Evolutionary conservation across 768 basidiomycete genomes (phyloP), one percentile per base, ranked within the genome.

Genomic region (Suillus alpinus): DNA sequence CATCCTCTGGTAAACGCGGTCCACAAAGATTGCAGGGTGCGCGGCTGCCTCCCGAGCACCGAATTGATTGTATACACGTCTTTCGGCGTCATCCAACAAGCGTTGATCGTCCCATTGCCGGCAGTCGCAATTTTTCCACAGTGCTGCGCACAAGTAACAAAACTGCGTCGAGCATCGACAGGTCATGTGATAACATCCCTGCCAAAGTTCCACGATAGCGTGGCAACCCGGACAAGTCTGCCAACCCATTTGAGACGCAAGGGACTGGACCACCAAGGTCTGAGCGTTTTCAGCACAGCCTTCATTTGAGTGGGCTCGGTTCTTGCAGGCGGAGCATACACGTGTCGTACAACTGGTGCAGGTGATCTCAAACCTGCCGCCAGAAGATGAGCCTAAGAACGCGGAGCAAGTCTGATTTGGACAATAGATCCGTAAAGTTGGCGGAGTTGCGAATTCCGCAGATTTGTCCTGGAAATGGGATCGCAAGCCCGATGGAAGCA

Each of bases 151-250:
- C 9, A 85, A 53, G 66, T 90, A 88, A 65, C 87, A 89, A 69
- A 89, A 88, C 63, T 89, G 68, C 0, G 77, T 73, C 9, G 61
- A 57, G 59, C 76, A 77, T 0, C 71, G 76, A 62, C 87, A 89
- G 14, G 80, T 86, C 73, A 89, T 87, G 53, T 89, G 87, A 68
- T 81, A 85, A 62, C 87, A 88, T 0, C 87, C 87, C 6, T 76
- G 65, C 18, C 73, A 66, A 16, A 86, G 77, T 63, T 89, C 87
- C 41, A 88, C 78, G 52, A 88, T 76, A 16, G 77, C 73, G 6
- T 76, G 66, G 65, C 87, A 89, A 5, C 77, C 77, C 0, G 86
- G 86, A 66, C 87, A 89, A 0, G 84, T 87, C 65, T 87, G 84
- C 86, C 85, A 88, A 12, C 74, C 73, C 51, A 80, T 62, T 36